Percentiles rank a stretch among this genome's conserved stretches.
These are phyloP conservation scores for Aspergillus ellipticus DNA, from an alignment of 495 filamentous ascomycete species.

Conservation along the genomic window DNA sequence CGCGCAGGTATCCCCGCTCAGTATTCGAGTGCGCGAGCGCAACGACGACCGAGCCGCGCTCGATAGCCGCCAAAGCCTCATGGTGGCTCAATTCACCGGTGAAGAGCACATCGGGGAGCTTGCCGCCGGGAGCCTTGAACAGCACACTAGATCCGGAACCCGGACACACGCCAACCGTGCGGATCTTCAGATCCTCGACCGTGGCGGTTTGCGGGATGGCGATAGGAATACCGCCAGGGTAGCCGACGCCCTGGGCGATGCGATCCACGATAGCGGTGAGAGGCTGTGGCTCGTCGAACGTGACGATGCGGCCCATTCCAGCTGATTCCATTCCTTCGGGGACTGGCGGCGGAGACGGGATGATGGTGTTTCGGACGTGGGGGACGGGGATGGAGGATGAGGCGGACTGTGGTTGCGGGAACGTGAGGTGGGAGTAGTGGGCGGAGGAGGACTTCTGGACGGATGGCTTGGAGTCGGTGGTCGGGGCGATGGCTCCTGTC, in stretches of 20 bases:
- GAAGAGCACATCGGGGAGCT: constrained; percentile 70
- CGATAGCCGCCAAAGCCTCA: constrained; percentile 78
- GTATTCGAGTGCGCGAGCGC: constrained; percentile 89
- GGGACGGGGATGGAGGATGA: constrained; percentile 22
- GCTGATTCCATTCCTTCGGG: constrained; percentile 58
- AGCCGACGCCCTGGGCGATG: constrained; percentile 56
- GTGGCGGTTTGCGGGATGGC: constrained; percentile 60
- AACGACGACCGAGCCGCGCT: constrained; percentile 82
- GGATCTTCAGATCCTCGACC: constrained; percentile 52
- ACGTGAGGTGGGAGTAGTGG: constrained; percentile 41
- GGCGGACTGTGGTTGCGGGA: constrained; percentile 30
- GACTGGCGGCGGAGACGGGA: constrained; percentile 41
- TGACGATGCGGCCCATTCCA: constrained; percentile 74
- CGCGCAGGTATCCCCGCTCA: constrained; percentile 73
- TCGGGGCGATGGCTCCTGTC: constrained; percentile 46
- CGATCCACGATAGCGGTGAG: constrained; percentile 60
- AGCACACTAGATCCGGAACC: constrained; percentile 77
- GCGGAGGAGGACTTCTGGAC: constrained; percentile 21
- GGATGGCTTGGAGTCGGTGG: constrained; percentile 2
- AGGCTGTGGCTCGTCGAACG: constrained; percentile 54
- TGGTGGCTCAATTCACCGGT: constrained; percentile 95
- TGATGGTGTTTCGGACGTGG: constrained; percentile 53
- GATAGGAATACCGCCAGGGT: constrained; percentile 61
- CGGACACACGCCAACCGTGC: constrained; percentile 69
- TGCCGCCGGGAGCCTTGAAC: constrained; percentile 48